phyloP scores from a whole-genome alignment of 2,329 filamentous ascomycete genomes.

The Aspergillus ruber region DNA sequence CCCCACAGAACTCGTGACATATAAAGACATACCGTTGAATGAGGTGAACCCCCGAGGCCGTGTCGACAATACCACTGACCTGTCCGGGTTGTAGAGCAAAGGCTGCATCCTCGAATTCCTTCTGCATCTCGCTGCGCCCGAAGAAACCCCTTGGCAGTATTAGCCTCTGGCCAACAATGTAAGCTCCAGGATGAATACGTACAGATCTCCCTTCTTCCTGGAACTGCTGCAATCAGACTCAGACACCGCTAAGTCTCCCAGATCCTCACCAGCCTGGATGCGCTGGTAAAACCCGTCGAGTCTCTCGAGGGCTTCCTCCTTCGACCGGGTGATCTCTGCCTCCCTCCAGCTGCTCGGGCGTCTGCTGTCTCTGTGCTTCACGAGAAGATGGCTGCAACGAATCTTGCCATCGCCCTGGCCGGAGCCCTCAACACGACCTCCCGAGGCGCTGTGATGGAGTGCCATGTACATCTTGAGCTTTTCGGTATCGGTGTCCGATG shows the following conservation, averaged over 20 bases:
- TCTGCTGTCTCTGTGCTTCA: slow-evolving; percentile 86
- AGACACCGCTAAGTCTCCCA: slow-evolving; percentile 77
- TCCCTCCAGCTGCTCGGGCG: slow-evolving; percentile 91
- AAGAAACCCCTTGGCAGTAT: slow-evolving; percentile 66
- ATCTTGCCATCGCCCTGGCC: slow-evolving; percentile 70
- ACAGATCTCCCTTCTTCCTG: slow-evolving; percentile 85
- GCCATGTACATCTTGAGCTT: slow-evolving; percentile 94
- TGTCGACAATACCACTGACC: slow-evolving; percentile 82
- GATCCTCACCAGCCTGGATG: slow-evolving; percentile 64
- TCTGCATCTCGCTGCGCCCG: slow-evolving; percentile 92
- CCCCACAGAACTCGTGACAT: neutral
- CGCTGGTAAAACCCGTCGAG: slow-evolving; percentile 67
- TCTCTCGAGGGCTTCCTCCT: slow-evolving; percentile 77
- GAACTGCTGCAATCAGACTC: slow-evolving; percentile 97
- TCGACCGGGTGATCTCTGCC: slow-evolving; percentile 76
- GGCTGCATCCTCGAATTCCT: slow-evolving; percentile 93
- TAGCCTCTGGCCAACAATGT: slow-evolving; percentile 5
- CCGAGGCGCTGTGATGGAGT: slow-evolving; percentile 62
- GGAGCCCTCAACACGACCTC: slow-evolving; percentile 23
- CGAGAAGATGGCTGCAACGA: slow-evolving; percentile 81
- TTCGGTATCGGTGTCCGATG: slow-evolving; percentile 78
- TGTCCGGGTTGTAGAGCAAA: slow-evolving; percentile 84
- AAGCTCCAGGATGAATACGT: slow-evolving; percentile 29
- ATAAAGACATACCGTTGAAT: slow-evolving; percentile 70
- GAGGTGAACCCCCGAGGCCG: slow-evolving; percentile 87